Evolutionary conservation across 768 basidiomycete species (phyloP), one percentile per base, ranked within the genome.

Genomic region (Scleroderma bovista): DNA sequence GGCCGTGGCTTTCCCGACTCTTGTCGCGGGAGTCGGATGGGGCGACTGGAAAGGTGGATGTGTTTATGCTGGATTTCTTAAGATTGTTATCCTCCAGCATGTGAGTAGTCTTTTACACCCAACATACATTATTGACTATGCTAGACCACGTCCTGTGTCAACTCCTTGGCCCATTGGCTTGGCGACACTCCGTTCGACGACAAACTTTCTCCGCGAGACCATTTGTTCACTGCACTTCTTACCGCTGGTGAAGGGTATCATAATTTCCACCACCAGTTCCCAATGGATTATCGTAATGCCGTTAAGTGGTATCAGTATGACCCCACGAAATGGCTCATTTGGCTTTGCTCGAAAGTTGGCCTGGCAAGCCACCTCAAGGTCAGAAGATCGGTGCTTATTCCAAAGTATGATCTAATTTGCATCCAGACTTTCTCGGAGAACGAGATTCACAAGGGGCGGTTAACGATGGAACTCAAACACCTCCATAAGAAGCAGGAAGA

Each of bases 281-380:
- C 89, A 37, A 70, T 72, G 66, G 78, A 79, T 59, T 78, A 72
- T 68, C 65, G 78, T 31, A 78, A 80, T 58, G 76, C 77, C 23
- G 68, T 75, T 64, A 58, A 49, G 26, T 92, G 89, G 89, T 89
- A 88, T 68, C 89, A 93, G 63, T 93, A 92, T 61, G 89, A 92
- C 63, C 91, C 90, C 10, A 93, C 90, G 32, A 93, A 93, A 67
- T 93, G 91, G 91, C 88, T 91, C 73, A 93, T 92, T 70, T 77
- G 74, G 72, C 68, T 69, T 11, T 77, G 76, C 70, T 63, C 78
- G 49, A 55, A 71, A 52, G 17, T 90, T 41, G 86, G 88, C 23
- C 75, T 86, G 37, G 86, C 86, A 19, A 77, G 77, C 39, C 84
- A 87, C 63, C 76, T 89, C 53, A 86, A 86, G 74, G 75, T 76